Evolutionary conservation across 768 basidiomycete species (phyloP).

Genomic region (Leccinum olivaceopallidum): DNA sequence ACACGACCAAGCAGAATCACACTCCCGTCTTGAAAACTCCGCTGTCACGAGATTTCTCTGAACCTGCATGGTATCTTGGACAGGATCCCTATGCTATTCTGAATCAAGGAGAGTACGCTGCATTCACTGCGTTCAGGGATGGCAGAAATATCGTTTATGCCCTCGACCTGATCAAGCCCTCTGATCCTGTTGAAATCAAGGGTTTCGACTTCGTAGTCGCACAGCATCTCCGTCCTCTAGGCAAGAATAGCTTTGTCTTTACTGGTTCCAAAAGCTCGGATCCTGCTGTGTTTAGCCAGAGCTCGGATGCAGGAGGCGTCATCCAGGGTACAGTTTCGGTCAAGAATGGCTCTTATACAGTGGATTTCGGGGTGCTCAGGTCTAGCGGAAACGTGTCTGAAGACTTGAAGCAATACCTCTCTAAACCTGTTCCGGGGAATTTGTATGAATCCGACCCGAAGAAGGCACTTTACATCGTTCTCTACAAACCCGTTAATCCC

Average conservation of each 20-base stretch:
- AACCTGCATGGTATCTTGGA: slow-evolving; percentile 20
- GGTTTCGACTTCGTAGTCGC: slow-evolving; percentile 14
- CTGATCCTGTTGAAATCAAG: slow-evolving; percentile 1
- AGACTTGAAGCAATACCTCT: slow-evolving; percentile 8
- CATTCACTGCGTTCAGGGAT: slow-evolving; percentile 32
- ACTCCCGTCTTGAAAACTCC: slow-evolving; percentile 18
- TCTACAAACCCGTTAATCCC: slow-evolving; percentile 63
- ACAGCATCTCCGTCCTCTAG: slow-evolving; percentile 8
- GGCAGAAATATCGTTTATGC: slow-evolving; percentile 36
- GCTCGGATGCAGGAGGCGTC: not conserved
- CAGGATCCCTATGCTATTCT: slow-evolving; percentile 24
- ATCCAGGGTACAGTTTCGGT: not conserved
- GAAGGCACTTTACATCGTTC: slow-evolving; percentile 50
- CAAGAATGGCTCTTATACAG: not conserved
- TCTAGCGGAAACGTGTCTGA: slow-evolving; percentile 14
- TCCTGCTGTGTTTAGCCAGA: not conserved
- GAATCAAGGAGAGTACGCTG: slow-evolving; percentile 20
- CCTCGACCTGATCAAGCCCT: slow-evolving; percentile 20
- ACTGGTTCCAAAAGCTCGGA: not conserved
- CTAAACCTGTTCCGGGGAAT: slow-evolving; percentile 7
- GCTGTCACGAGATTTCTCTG: slow-evolving; percentile 26
- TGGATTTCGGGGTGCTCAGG: slow-evolving; percentile 5
- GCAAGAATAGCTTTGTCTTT: not conserved
- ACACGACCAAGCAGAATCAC: slow-evolving; percentile 33
- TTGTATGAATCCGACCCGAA: slow-evolving; percentile 6